Conservation (phyloP, 352 stramenopile genomes). For the Globisporangium rhizosaccharum region DNA sequence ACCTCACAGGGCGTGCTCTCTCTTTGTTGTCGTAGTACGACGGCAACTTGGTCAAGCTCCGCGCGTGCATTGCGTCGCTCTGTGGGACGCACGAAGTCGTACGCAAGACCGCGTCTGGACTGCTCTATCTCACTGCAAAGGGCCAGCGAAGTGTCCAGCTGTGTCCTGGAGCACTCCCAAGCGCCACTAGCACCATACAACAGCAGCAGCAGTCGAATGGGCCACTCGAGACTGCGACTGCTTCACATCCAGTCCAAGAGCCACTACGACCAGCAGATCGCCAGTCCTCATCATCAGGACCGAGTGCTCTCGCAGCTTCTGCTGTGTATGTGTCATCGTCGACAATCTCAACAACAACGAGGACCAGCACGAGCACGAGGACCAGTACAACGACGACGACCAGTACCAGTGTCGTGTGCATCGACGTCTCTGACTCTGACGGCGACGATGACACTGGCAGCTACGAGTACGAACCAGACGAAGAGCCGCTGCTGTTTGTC, state of each 20-base stretch:
- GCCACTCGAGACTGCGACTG: neutral
- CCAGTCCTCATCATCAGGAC: no score
- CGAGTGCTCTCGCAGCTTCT: no score
- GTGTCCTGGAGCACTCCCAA: constrained; percentile 25
- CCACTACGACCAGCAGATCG: neutral
- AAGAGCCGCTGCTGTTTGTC: constrained; percentile 3
- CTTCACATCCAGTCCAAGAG: neutral
- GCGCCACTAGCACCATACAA: neutral
- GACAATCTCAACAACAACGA: no score
- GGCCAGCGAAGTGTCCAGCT: constrained; percentile 40
- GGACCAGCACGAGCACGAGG: no score
- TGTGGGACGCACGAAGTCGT: constrained; percentile 59
- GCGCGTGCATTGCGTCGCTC: constrained; percentile 48
- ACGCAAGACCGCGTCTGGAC: constrained; percentile 28
- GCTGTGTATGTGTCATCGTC: no score
- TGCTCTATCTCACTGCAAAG: constrained; percentile 53
- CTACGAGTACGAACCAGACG: constrained; percentile 12
- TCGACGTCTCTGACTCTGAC: constrained; percentile 44
- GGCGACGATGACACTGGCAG: neutral
- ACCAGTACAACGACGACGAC: no score
- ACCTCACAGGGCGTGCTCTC: neutral
- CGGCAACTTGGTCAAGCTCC: constrained; percentile 40
- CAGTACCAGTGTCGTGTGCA: constrained; percentile 16
- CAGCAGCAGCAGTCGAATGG: neutral
- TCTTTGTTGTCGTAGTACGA: constrained; percentile 36